These are phyloP conservation scores for Chimonanthus praecox DNA, from an alignment of 164 flowering plant genomes.

Conservation along the genomic window DNA sequence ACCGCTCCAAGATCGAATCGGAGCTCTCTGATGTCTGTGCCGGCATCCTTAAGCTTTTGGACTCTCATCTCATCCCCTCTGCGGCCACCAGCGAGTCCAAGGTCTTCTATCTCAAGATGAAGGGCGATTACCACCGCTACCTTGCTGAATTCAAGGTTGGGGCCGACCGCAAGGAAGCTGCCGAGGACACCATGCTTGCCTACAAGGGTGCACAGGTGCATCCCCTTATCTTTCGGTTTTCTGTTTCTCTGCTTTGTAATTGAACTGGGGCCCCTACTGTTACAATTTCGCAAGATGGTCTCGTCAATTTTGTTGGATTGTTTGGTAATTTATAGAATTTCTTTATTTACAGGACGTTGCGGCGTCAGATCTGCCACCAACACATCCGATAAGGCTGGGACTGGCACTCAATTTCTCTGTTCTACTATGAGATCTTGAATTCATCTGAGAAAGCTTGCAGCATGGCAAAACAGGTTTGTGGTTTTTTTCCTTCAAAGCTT, in stretches of 20 bases:
- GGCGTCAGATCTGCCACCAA: conserved; percentile 56
- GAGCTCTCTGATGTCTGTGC: conserved; percentile 58
- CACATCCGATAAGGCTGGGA: conserved; percentile 78
- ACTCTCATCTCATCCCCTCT: conserved; percentile 45
- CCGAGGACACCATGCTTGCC: conserved; percentile 67
- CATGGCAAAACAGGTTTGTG: conserved; percentile 69
- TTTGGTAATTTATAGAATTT: neutral
- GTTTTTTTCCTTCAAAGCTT: neutral
- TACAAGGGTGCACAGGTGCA: conserved; percentile 85
- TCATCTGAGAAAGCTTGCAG: conserved; percentile 69
- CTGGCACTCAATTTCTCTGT: conserved; percentile 88
- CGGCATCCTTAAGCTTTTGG: conserved; percentile 54
- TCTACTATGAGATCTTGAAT: conserved; percentile 80
- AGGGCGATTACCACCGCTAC: conserved; percentile 80
- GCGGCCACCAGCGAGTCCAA: conserved; percentile 57
- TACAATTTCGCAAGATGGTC: neutral
- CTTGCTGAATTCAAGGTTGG: conserved; percentile 74
- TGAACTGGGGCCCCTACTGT: neutral
- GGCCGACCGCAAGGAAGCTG: conserved; percentile 59
- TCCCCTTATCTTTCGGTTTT: neutral
- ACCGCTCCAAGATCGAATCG: conserved; percentile 59
- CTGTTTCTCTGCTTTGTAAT: too few relatives aligned
- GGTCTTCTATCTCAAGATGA: conserved; percentile 84
- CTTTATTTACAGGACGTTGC: conserved; percentile 51
- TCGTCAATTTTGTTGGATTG: neutral